Conservation (phyloP, 2,329 filamentous ascomycete species). For the Aspergillus quadrilineatus region DNA sequence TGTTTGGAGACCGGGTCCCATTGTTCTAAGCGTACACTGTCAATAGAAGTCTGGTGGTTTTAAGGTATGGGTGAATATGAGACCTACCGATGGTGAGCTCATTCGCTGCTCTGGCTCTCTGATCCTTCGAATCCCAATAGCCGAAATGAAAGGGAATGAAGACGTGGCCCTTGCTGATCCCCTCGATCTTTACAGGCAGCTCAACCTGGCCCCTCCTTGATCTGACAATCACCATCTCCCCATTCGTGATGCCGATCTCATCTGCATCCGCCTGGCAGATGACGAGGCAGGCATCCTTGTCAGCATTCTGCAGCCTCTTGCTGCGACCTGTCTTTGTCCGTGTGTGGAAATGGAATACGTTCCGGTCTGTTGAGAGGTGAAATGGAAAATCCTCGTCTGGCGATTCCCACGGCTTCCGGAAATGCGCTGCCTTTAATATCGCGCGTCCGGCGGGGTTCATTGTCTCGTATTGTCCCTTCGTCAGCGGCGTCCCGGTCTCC, state of each 20-base stretch:
- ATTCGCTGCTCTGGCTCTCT: slow-evolving; percentile 36
- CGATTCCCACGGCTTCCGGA: slow-evolving; percentile 29
- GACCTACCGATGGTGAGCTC: slow-evolving; percentile 37
- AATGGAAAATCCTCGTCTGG: slow-evolving; percentile 36
- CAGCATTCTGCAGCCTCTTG: slow-evolving; percentile 30
- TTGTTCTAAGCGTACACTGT: slow-evolving; percentile 19
- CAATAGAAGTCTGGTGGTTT: background rate
- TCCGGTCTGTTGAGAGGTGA: slow-evolving; percentile 34
- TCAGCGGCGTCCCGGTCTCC: slow-evolving; percentile 36
- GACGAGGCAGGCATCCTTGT: slow-evolving; percentile 31
- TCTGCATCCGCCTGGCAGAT: slow-evolving; percentile 33
- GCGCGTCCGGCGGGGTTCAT: slow-evolving; percentile 36
- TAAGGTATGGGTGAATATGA: background rate
- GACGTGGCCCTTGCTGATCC: slow-evolving; percentile 31
- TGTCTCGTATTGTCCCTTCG: slow-evolving; percentile 29
- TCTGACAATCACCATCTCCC: slow-evolving; percentile 34
- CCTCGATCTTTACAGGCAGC: slow-evolving; percentile 29
- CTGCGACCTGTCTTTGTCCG: slow-evolving; percentile 38
- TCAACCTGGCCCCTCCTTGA: slow-evolving; percentile 34
- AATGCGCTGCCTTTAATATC: slow-evolving; percentile 38
- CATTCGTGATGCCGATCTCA: slow-evolving; percentile 24
- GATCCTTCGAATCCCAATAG: slow-evolving; percentile 37
- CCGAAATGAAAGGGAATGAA: slow-evolving; percentile 45
- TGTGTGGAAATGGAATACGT: slow-evolving; percentile 40
- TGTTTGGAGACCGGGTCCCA: slow-evolving; percentile 42